Conservation (phyloP, 2,329 filamentous ascomycete species). For the Diaporthe sp. region DNA sequence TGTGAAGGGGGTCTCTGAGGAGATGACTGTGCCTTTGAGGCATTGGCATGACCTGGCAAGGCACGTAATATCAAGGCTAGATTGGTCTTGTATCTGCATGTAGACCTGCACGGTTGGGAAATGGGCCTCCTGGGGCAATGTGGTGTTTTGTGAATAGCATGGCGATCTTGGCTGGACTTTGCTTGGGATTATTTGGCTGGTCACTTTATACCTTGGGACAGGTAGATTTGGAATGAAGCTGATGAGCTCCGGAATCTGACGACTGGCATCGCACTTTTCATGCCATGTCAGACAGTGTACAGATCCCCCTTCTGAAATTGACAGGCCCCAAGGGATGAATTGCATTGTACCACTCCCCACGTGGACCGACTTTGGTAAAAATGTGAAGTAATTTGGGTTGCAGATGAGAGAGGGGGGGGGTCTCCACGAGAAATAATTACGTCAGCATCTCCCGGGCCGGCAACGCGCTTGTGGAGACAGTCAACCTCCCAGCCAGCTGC, state of each 20-base stretch:
- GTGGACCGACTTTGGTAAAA: background rate
- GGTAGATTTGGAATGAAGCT: slow-evolving; percentile 1
- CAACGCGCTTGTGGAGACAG: background rate
- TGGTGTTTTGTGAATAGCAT: background rate
- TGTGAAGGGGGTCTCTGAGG: background rate
- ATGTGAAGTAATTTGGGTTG: background rate
- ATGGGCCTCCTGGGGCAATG: background rate
- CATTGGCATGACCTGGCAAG: background rate
- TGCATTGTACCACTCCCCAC: background rate
- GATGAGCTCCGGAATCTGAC: background rate
- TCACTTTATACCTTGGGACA: no score
- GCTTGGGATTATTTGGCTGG: background rate
- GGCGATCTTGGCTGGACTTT: slow-evolving; percentile 19
- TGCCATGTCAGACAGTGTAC: fast-evolving
- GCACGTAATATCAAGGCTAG: background rate
- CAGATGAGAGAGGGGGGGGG: background rate
- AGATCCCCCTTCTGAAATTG: no score
- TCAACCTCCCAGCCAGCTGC: background rate
- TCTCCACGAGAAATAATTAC: background rate
- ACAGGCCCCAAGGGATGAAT: background rate
- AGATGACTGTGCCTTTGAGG: background rate
- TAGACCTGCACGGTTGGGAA: no score
- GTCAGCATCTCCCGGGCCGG: slow-evolving; percentile 20
- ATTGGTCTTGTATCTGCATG: no score
- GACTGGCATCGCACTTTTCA: background rate